Evolutionary conservation across 2,329 filamentous ascomycete species (phyloP).

Genomic region (Chalaropsis ovoidea): DNA sequence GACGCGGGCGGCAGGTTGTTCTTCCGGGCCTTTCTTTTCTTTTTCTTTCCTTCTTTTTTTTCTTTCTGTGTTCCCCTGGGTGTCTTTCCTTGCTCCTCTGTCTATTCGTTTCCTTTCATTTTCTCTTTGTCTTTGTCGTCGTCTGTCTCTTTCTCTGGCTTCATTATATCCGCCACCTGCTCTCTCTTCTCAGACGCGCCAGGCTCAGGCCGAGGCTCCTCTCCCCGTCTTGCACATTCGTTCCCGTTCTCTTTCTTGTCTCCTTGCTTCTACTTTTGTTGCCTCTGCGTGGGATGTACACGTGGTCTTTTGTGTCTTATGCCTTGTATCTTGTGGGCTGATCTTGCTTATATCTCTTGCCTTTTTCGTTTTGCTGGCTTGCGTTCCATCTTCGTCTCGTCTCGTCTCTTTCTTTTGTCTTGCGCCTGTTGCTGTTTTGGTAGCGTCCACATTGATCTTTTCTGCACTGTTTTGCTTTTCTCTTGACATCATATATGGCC

Average conservation of each 20-base stretch:
- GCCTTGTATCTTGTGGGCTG: background rate
- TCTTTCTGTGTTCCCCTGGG: background rate
- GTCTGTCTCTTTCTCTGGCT: background rate
- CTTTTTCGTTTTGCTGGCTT: background rate
- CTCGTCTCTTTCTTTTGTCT: conserved; percentile 1
- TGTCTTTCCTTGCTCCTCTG: background rate
- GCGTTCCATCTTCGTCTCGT: background rate
- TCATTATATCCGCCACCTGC: too few species aligned
- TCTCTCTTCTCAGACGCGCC: too few species aligned
- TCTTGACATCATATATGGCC: background rate
- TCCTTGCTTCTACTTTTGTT: background rate
- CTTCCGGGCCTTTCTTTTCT: background rate
- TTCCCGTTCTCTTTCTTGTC: background rate
- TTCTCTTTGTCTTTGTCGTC: background rate
- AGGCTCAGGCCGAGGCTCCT: background rate
- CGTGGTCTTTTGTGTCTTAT: background rate
- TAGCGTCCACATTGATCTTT: background rate
- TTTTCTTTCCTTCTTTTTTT: background rate
- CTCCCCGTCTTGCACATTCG: background rate
- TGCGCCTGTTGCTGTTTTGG: conserved; percentile 12
- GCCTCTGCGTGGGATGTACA: background rate
- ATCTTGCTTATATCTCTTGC: background rate
- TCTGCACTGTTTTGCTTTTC: background rate
- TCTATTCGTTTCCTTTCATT: background rate
- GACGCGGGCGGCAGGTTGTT: background rate